A percentile compares a stretch with the other conserved stretches of the same genome.
phyloP scores from a whole-genome alignment of 495 filamentous ascomycete species.

The Xylaria sp. region DNA sequence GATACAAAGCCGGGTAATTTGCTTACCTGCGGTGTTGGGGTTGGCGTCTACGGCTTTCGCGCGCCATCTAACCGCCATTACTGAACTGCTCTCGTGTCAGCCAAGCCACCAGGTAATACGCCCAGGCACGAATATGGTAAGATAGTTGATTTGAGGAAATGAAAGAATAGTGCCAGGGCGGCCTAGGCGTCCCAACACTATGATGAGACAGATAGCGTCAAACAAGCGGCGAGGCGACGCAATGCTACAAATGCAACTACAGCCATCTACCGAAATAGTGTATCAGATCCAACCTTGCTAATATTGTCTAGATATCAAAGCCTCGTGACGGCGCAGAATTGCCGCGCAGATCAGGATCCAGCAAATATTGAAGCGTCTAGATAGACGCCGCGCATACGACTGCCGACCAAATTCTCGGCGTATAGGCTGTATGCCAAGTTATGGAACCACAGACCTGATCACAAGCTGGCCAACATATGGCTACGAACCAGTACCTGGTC shows the following conservation, averaged over 20 bases:
- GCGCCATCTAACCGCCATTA: background rate
- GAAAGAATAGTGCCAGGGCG: background rate
- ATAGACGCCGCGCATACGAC: conserved; percentile 29
- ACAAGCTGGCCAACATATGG: conserved; percentile 7
- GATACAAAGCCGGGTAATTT: conserved; percentile 25
- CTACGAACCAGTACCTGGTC: background rate
- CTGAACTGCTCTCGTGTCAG: background rate
- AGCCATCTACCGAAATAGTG: conserved; percentile 20
- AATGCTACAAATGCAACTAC: background rate
- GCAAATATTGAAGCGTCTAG: conserved; percentile 20
- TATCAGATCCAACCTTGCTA: background rate
- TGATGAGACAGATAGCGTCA: background rate
- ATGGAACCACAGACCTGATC: conserved; percentile 6
- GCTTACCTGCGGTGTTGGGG: conserved; percentile 1
- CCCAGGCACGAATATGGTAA: background rate
- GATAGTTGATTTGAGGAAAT: conserved; percentile 3
- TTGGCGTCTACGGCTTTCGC: conserved; percentile 12
- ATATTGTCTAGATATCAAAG: background rate
- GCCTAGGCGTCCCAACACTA: background rate
- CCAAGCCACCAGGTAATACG: conserved; percentile 8
- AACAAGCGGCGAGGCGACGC: background rate
- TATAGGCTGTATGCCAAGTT: conserved; percentile 26
- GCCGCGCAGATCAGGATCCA: conserved; percentile 15
- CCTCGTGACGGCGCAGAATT: conserved; percentile 16
- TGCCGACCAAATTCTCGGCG: conserved; percentile 22